phyloP scores from a whole-genome alignment of 352 stramenopile species.

The Pythium aristosporum region DNA sequence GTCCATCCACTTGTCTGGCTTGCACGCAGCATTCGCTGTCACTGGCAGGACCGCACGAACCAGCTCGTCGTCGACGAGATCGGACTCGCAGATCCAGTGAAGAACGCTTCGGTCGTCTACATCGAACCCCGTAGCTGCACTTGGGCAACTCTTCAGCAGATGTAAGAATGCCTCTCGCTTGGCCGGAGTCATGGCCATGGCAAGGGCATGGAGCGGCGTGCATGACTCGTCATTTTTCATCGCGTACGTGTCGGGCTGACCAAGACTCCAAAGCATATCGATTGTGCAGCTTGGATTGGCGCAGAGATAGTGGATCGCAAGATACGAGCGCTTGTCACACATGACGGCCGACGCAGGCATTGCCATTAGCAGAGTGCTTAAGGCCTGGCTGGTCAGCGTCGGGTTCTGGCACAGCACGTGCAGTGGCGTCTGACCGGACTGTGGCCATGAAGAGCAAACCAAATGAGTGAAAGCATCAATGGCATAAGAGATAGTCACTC shows the following conservation, averaged over 20 bases:
- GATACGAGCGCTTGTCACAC: conserved; percentile 41
- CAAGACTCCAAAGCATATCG: conserved; percentile 43
- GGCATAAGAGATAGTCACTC: not conserved
- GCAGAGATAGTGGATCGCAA: conserved; percentile 59
- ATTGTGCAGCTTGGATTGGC: conserved; percentile 40
- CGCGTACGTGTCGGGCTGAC: conserved; percentile 31
- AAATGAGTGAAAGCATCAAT: not conserved
- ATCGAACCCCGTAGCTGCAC: conserved; percentile 37
- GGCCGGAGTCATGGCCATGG: conserved; percentile 13
- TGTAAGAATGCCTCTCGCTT: conserved; percentile 41
- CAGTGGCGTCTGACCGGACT: conserved; percentile 47
- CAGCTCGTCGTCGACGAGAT: conserved; percentile 19
- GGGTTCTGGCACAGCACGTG: conserved; percentile 55
- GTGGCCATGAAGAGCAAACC: not conserved
- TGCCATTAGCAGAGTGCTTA: conserved; percentile 33
- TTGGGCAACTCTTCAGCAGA: conserved; percentile 35
- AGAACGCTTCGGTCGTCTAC: conserved; percentile 45
- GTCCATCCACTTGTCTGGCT: conserved; percentile 32
- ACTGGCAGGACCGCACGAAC: conserved; percentile 30
- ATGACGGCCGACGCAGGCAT: conserved; percentile 36
- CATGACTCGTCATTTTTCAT: conserved; percentile 39
- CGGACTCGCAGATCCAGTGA: conserved; percentile 54
- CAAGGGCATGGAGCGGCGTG: conserved; percentile 46
- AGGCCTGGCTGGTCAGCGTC: conserved; percentile 39
- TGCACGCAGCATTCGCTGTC: conserved; percentile 7